Base-by-base conservation (phyloP, 176 grass and related monocot species). In the Bothriochloa decipiens region DNA sequence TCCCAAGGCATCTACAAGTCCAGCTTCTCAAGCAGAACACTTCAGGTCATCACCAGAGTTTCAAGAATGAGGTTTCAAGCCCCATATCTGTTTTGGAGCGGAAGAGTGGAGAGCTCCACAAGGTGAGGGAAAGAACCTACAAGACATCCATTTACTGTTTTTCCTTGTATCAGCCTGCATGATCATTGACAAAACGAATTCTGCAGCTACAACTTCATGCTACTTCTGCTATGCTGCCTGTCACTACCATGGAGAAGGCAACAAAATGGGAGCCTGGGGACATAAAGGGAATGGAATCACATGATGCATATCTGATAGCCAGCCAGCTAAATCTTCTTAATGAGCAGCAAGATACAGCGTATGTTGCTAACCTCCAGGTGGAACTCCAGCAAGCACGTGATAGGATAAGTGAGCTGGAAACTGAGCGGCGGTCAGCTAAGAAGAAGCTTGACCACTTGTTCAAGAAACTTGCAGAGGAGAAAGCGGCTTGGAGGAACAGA, bases 181-280 rank as follows among this genome's bases (percentile, higher is more conserved):
- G 3, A 25, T 61, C 23, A 52, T 29, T 83, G 85, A 78, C 18
- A 0, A 0, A 35, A 29, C 67, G 77, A 77, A 26, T 65, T 80
- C 4, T 65, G 49, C 65, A 84, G 86, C 78, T 87, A 61, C 80
- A 87, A 53, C 75, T 89, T 82, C 61, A 87, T 73, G 52, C 82
- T 65, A 23, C 50, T 83, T 89, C 83, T 35, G 28, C 83, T 66
- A 15, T 87, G 76, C 68, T 93, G 25, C 92, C 92, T 64, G 84
- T 79, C 68, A 83, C 83, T 53, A 23, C 76, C 15, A 89, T 94
- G 79, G 95, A 97, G 84, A 97, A 95, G 74, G 95, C 92, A 79
- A 97, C 95, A 76, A 97, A 97, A 86, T 94, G 95, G 95, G 95
- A 97, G 70, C 95, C 92, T 81, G 80, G 91, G 29, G 86, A 86